Conservation (phyloP, 2,329 filamentous ascomycete genomes). For the Exophiala xenobiotica region DNA sequence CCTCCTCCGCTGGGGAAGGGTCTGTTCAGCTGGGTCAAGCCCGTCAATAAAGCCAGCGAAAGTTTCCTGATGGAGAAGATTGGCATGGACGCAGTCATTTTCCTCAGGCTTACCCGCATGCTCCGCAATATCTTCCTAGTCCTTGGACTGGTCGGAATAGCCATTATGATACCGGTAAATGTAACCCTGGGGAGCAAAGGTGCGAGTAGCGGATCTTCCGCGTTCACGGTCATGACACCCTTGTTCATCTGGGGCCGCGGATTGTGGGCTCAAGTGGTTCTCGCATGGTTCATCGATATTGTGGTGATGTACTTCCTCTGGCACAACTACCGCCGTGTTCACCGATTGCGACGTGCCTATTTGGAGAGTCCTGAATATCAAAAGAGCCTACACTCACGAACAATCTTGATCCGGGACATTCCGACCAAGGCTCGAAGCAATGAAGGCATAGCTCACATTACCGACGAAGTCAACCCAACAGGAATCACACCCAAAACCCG, state of each 20-base stretch:
- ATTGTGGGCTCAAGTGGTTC: constrained; percentile 60
- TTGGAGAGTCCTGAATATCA: constrained; percentile 88
- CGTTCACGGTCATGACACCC: constrained; percentile 51
- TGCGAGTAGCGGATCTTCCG: constrained; percentile 30
- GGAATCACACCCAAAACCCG: constrained; percentile 76
- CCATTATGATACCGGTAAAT: constrained; percentile 80
- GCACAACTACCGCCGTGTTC: constrained; percentile 80
- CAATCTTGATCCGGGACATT: constrained; percentile 74
- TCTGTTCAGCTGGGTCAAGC: constrained; percentile 82
- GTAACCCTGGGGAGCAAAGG: constrained; percentile 51
- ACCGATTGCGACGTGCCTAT: constrained; percentile 70
- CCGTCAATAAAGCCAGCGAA: constrained; percentile 76
- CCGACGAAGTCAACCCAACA: constrained; percentile 75
- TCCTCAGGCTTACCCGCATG: constrained; percentile 87
- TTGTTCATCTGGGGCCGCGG: constrained; percentile 48
- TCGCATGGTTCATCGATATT: constrained; percentile 67
- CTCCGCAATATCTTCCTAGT: constrained; percentile 82
- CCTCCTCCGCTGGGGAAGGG: constrained; percentile 83
- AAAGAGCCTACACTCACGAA: constrained; percentile 73
- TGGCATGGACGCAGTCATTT: constrained; percentile 87
- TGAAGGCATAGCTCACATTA: constrained; percentile 81
- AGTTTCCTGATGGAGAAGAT: constrained; percentile 74
- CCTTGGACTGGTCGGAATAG: constrained; percentile 70
- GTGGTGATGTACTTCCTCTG: constrained; percentile 79
- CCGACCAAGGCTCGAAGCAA: constrained; percentile 74